Percentiles rank a stretch among this genome's conserved stretches.
phyloP scores from a whole-genome alignment of 2,329 filamentous ascomycete species.

The Beauveria sp. region DNA sequence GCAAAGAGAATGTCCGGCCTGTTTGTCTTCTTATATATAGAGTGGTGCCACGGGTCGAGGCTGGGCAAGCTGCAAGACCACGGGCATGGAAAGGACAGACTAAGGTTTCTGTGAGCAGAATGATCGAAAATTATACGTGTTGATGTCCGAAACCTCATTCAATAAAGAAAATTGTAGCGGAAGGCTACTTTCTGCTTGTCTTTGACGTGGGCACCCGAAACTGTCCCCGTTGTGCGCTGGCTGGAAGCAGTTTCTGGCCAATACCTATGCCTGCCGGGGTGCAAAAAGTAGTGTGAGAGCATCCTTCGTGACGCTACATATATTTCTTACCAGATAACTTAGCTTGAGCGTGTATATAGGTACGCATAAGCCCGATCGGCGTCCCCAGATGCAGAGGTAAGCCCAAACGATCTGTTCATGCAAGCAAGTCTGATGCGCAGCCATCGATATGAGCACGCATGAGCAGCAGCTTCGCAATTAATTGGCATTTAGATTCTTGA shows the following conservation, averaged over 20 bases:
- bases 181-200: background rate
- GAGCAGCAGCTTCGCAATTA: background rate
- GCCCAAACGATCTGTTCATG: background rate
- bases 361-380: background rate
- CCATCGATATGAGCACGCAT: background rate
- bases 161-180: background rate
- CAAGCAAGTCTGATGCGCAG: background rate
- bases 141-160: background rate
- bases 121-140: background rate
- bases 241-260: no score
- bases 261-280: no score
- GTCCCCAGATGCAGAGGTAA: background rate
- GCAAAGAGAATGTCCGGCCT: slow-evolving; percentile 2
- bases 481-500: background rate
- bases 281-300: no score
- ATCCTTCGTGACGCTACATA: no score
- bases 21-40: background rate
- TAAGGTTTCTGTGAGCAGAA: background rate
- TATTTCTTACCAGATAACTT: background rate
- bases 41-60: background rate
- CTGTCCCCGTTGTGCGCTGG: background rate
- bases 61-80: background rate
- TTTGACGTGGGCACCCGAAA: background rate
- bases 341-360: background rate
- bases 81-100: background rate